Conservation (phyloP, 805 yeast genomes). For the Candida tammaniensis region DNA sequence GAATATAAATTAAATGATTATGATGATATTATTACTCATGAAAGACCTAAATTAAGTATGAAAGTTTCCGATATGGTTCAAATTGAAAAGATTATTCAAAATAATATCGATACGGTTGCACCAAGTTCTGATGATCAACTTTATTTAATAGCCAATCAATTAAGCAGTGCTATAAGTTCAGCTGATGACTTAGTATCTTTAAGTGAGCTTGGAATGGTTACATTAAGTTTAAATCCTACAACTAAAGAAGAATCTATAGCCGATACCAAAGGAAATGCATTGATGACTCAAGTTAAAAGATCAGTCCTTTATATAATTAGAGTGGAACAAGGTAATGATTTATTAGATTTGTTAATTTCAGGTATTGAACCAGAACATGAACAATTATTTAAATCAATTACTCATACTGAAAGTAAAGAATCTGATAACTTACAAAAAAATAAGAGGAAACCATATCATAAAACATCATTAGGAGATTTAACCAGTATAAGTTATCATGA, state of each 20-base stretch:
- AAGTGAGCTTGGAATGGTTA: slow-evolving; percentile 51
- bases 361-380: slow-evolving; percentile 74
- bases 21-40: slow-evolving; percentile 58
- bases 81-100: slow-evolving; percentile 42
- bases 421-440: slow-evolving; percentile 18
- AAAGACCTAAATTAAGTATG: slow-evolving; percentile 46
- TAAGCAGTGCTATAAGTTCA: slow-evolving; percentile 35
- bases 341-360: slow-evolving; percentile 65
- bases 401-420: slow-evolving; percentile 42
- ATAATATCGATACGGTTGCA: slow-evolving; percentile 42
- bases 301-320: slow-evolving; percentile 79
- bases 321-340: slow-evolving; percentile 69
- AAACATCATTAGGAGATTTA: slow-evolving; percentile 50
- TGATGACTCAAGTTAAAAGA: slow-evolving; percentile 76
- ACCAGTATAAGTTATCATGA: slow-evolving; percentile 59
- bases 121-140: slow-evolving; percentile 57
- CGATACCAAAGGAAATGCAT: slow-evolving; percentile 56
- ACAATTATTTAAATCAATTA: slow-evolving; percentile 51
- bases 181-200: slow-evolving; percentile 44
- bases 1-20: slow-evolving; percentile 61
- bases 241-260: slow-evolving; percentile 44
- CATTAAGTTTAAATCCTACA: slow-evolving; percentile 56
- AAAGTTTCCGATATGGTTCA: slow-evolving; percentile 45
- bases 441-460: slow-evolving; percentile 42
- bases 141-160: slow-evolving; percentile 38